Conservation (phyloP, 2,329 filamentous ascomycete genomes). For the Penicillium sp. region DNA sequence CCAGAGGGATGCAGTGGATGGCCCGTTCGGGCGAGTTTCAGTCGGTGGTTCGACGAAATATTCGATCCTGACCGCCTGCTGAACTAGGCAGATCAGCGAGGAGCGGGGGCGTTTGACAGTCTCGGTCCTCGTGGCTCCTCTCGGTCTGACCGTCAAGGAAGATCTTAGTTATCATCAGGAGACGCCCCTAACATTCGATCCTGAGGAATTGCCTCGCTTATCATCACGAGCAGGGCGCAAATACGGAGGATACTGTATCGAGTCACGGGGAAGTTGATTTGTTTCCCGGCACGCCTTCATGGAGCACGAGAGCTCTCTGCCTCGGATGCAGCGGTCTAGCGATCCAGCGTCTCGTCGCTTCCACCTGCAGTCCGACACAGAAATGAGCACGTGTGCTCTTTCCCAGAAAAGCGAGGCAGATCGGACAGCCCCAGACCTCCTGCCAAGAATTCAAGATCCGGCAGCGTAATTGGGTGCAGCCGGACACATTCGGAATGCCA, state of each 20-base stretch:
- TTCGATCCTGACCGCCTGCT: not conserved
- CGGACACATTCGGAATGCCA: not conserved
- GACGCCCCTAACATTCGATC: not conserved
- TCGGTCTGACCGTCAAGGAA: not conserved
- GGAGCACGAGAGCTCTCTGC: not conserved
- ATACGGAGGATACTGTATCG: not conserved
- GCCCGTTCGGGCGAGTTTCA: not conserved
- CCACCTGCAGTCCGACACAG: not conserved
- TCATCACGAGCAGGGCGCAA: not conserved
- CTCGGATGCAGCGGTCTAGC: not conserved
- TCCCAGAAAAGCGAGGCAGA: not conserved
- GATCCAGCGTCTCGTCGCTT: not conserved
- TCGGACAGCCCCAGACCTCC: not conserved
- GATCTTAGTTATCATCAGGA: too few species aligned
- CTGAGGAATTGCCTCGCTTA: not conserved
- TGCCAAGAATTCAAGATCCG: not conserved
- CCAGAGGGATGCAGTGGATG: not conserved
- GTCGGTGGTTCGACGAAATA: not conserved
- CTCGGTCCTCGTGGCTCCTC: too few species aligned
- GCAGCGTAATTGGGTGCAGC: not conserved
- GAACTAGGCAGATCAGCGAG: not conserved
- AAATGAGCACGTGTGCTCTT: conserved; percentile 3
- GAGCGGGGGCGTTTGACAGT: not conserved
- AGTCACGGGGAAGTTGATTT: too few species aligned
- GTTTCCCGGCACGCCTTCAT: not conserved